These are phyloP conservation scores for Triticum monococcum DNA, from an alignment of 176 grass and related monocot species.

Conservation along the genomic window DNA sequence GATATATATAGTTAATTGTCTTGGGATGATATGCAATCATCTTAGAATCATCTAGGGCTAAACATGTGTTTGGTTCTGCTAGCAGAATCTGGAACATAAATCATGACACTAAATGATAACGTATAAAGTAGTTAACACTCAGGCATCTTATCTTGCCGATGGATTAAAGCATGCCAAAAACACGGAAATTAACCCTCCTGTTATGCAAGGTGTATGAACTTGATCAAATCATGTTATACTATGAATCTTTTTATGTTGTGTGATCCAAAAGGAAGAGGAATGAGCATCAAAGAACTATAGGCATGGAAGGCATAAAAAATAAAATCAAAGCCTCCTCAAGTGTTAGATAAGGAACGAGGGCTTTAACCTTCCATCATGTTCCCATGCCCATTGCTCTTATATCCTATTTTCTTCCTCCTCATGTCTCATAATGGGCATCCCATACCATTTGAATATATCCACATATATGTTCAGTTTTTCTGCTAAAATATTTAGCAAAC, in stretches of 20 bases:
- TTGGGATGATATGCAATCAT: background rate
- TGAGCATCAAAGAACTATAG: background rate
- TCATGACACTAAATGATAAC: background rate
- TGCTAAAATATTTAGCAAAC: background rate
- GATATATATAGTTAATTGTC: background rate
- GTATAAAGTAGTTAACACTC: background rate
- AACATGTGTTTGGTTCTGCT: background rate
- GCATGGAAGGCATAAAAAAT: conserved; percentile 34
- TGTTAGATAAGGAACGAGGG: background rate
- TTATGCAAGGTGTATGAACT: background rate
- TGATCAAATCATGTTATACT: background rate
- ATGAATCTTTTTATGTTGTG: background rate
- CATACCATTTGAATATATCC: background rate
- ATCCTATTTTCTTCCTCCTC: conserved; percentile 26
- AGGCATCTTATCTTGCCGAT: background rate
- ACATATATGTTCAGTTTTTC: background rate
- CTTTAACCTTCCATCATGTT: conserved; percentile 26
- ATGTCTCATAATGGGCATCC: background rate
- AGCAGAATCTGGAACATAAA: background rate
- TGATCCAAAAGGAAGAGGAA: conserved; percentile 15
- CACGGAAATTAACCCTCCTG: background rate
- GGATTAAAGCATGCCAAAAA: background rate
- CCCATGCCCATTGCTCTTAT: conserved; percentile 26
- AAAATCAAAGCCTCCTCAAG: background rate
- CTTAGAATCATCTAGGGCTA: background rate